Conservation (phyloP, 768 basidiomycete species). For the Pisolithus microcarpus region DNA sequence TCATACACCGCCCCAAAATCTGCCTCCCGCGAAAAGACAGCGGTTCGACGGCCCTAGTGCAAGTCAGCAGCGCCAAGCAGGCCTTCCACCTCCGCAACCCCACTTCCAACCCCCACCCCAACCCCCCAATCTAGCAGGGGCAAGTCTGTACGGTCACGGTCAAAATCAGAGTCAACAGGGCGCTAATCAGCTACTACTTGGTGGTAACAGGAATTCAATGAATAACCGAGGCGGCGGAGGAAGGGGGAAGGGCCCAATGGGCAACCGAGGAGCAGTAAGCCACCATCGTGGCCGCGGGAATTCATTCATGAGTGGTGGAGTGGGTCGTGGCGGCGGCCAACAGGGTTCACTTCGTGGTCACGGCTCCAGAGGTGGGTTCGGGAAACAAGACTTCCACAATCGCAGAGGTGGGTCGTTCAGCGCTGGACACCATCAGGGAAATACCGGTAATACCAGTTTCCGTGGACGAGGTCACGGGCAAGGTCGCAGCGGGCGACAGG, state of each 20-base stretch:
- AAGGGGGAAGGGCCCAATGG: conserved; percentile 43
- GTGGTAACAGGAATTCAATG: conserved; percentile 40
- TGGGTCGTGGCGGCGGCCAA: conserved; percentile 39
- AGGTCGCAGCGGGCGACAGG: conserved; percentile 34
- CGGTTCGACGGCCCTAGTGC: conserved; percentile 76
- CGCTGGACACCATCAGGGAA: conserved; percentile 34
- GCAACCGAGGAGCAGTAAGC: conserved; percentile 38
- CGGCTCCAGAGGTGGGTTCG: conserved; percentile 59
- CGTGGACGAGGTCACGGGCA: conserved; percentile 62
- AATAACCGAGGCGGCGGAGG: conserved; percentile 35
- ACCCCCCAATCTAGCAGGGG: conserved; percentile 16
- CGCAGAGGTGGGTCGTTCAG: conserved; percentile 61
- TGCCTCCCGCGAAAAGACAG: conserved; percentile 89
- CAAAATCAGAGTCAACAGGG: conserved; percentile 35
- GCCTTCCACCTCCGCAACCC: conserved; percentile 51
- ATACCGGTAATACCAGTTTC: conserved; percentile 36
- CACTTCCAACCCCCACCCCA: conserved; percentile 41
- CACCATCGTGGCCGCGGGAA: conserved; percentile 36
- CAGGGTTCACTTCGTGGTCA: conserved; percentile 53
- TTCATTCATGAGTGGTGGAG: conserved; percentile 27
- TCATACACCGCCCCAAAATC: conserved; percentile 67
- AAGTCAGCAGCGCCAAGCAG: conserved; percentile 37
- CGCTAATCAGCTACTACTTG: conserved; percentile 33
- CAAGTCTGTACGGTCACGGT: conserved; percentile 23
- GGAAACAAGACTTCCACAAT: conserved; percentile 55